Base-by-base conservation (phyloP, 441 rosid genomes). In the Arabidopsis lyrata region DNA sequence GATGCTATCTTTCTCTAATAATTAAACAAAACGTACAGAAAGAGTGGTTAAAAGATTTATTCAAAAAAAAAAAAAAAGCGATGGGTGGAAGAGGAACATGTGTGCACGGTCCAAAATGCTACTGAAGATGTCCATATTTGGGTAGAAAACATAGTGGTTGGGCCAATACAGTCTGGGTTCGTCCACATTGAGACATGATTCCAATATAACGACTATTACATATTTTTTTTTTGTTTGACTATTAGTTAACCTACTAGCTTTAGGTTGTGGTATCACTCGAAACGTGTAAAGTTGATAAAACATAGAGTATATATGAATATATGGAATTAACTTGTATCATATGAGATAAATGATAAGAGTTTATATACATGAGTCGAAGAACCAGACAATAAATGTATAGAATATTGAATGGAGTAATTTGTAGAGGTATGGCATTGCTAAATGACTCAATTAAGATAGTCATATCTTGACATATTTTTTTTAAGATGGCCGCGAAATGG, bases 131-230 rank as follows among this genome's bases (percentile, higher is more conserved):
- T 42, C 38, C 24, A 62, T 62, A 42, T 42, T 7, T 27, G 50
- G 66, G 35, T 24, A 61, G 34, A 61, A 41, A 42, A 61, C 20
- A 41, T 41, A 61, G 66, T 61, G 50, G 38, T 62, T 62, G 52
- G n/a, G 32, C 50, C 50, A 24, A 61, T 61, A 41, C 36, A 41
- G 66, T 41, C 0, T 41, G 35, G 50, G 66, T 61, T 61, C 5
- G 12, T 61, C 50, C 66, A 61, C 66, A n/a, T 14, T 24, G 24
- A 41, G 14, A 41, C 12, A 42, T 8, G 36, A 61, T 61, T 42
- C 64, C 34, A 59, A 59, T 59, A 20, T 9, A 58, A 58, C 45
- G 31, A 58, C 15, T 58, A 55, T n/a, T 31, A 5, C 22, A 56
- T 50, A 12, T 24, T 5, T 52, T 6, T 15, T 2, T 15, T 8